Base-by-base conservation (phyloP, 202 grass and related monocot species). In the Hordeum pubiflorum region DNA sequence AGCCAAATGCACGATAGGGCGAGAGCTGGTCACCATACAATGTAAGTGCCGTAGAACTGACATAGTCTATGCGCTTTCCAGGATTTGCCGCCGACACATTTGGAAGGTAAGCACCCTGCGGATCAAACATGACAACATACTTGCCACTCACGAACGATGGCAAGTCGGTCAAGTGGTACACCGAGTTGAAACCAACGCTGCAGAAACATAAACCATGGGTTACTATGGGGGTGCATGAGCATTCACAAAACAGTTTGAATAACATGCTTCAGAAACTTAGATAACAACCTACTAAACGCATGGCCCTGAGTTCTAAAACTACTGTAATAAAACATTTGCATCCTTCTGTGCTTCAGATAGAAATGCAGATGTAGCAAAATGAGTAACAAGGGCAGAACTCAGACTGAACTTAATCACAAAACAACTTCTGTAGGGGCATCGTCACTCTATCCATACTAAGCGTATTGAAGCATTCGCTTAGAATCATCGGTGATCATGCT, bases 151-250 rank as follows among this genome's bases (percentile, higher is more conserved):
- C 94, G 23, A 97, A 97, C 8, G 91, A 97, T 72, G 94, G 94
- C 61, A 97, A 81, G 76, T 97, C 94, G 8, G 94, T 97, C 69
- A 97, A 77, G 87, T 97, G 94, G 79, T 97, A 97, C 67, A 97
- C 94, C 14, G 94, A 97, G 81, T 97, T 97, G 87, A 97, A 97
- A 70, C 94, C 94, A 79, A 97, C 89, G 89, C 94, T 97, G 81
- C 44, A 85, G 48, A 85, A 75, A 81, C 69, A 37, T 40, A 43
- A 86, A 83, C 15, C 48, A 69, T 10, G 38, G 43, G 20, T 59
- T 9, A 59, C 2, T 69, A 66, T 18, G 75, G 17, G 63, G 41
- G 29, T 38, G 6, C 50, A n/a, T 54, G 67, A 70, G 83, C 59
- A 43, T 57, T 0, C 5, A 36, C 7, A 38, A 60, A 58, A 81